phyloP scores from a whole-genome alignment of 495 filamentous ascomycete genomes.

The Sporormia fimetaria region DNA sequence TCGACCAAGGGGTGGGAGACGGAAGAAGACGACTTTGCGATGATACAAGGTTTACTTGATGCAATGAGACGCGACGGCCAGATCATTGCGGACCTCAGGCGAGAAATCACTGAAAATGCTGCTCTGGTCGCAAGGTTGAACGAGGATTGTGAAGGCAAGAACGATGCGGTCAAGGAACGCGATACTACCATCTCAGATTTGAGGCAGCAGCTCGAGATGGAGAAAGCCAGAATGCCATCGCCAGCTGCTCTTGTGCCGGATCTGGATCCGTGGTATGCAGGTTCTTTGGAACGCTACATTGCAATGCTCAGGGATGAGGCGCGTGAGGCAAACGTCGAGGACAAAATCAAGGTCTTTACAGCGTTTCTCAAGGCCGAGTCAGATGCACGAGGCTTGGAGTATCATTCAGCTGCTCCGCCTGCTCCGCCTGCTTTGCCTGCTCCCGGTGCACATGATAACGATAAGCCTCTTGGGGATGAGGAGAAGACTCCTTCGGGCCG shows the following conservation, averaged over 20 bases:
- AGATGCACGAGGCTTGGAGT: conserved; percentile 16
- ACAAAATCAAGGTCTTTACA: conserved; percentile 26
- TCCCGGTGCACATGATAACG: background rate
- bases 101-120: conserved; percentile 12
- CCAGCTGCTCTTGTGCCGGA: conserved; percentile 21
- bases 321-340: conserved; percentile 18
- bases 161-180: conserved; percentile 11
- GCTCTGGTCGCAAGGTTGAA: conserved; percentile 11
- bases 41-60: no score
- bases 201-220: conserved; percentile 7
- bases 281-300: conserved; percentile 27
- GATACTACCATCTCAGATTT: conserved; percentile 10
- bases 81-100: no score
- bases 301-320: conserved; percentile 26
- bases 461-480: no score
- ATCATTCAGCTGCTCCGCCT: conserved; percentile 10
- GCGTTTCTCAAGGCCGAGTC: conserved; percentile 27
- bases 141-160: conserved; percentile 17
- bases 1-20: no score
- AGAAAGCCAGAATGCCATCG: conserved; percentile 11
- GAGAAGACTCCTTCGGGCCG: no score
- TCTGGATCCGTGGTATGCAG: conserved; percentile 27
- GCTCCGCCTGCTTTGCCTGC: background rate
- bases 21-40: no score
- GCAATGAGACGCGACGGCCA: no score